Evolutionary conservation across 352 stramenopile species (phyloP), one percentile per base, ranked within the genome.

Genomic region (Halophytophthora polymorphica): DNA sequence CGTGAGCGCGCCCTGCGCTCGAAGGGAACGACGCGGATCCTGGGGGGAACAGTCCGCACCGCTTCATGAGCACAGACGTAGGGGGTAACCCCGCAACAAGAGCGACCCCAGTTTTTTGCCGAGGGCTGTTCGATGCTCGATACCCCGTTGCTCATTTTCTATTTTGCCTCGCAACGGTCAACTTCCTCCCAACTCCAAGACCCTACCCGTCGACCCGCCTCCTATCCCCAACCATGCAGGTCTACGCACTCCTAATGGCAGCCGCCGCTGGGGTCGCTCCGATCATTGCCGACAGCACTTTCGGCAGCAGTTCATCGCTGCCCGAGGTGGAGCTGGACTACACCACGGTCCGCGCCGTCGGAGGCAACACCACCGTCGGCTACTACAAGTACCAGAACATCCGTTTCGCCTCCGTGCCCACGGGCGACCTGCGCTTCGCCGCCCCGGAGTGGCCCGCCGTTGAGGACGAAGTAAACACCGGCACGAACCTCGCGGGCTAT

Each of bases 331-430:
- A 59, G 37, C 60, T 69, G 8, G 56, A 69, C 60, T 69, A 69
- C 50, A 55, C 60, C 37, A 69, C 55, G 8, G 42, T 69, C 22
- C 54, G 62, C 12, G 55, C 60, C 14, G 29, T 60, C 11, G 55
- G 45, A 6, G 60, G 60, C 2, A 69, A 69, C 50, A 50, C 50
- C 41, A 61, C 60, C 18, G 43, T 61, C 50, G 60, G 60, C 23
- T 69, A 69, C 50, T 65, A 61, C 60, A 69, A 69, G 42, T 69
- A 61, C 37, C 60, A 69, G 55, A 65, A 69, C 55, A 69, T 69
- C 46, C 60, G 60, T 15, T 69, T 52, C 42, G 55, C 60, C 41
- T 54, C 62, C 17, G 40, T 50, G 1, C 60, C 60, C 1, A 64
- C 56, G 1, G 60, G 50, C 7, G 41, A 69, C 28, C 50, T 64